Percentiles rank a stretch among this genome's conserved stretches.
Conservation (phyloP, 2,329 filamentous ascomycete species). For the Penicillium griseofulvum region DNA sequence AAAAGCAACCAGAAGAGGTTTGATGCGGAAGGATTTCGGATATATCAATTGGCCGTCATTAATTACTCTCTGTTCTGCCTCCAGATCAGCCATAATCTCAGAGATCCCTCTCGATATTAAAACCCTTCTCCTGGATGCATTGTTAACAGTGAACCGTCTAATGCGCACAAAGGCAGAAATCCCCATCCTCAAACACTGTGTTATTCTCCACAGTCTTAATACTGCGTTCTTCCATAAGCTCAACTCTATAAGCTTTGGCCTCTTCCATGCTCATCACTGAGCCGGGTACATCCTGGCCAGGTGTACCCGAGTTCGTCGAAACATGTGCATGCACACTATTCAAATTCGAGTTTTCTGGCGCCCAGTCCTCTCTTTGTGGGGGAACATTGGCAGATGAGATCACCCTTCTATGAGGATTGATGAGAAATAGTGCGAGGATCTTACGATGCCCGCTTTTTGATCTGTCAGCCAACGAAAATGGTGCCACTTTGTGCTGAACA, state of each 20-base stretch:
- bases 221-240: slow-evolving; percentile 43
- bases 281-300: slow-evolving; percentile 20
- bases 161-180: slow-evolving; percentile 19
- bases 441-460: slow-evolving; percentile 25
- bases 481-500: slow-evolving; percentile 23
- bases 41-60: neutral
- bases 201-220: slow-evolving; percentile 7
- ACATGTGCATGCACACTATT: neutral
- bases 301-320: neutral
- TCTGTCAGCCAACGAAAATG: slow-evolving; percentile 20
- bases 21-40: neutral
- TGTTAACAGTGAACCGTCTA: neutral
- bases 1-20: neutral
- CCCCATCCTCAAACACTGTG: slow-evolving; percentile 9
- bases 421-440: slow-evolving; percentile 27
- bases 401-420: slow-evolving; percentile 24
- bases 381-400: slow-evolving; percentile 28
- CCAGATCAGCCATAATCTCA: neutral
- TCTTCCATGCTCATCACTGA: slow-evolving; percentile 36
- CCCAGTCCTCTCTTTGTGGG: slow-evolving; percentile 42
- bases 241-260: slow-evolving; percentile 37
- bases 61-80: neutral
- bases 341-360: slow-evolving; percentile 12
- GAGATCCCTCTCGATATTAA: neutral
- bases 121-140: neutral